Evolutionary conservation across 768 basidiomycete species (phyloP).

Genomic region (Mycena amicta): DNA sequence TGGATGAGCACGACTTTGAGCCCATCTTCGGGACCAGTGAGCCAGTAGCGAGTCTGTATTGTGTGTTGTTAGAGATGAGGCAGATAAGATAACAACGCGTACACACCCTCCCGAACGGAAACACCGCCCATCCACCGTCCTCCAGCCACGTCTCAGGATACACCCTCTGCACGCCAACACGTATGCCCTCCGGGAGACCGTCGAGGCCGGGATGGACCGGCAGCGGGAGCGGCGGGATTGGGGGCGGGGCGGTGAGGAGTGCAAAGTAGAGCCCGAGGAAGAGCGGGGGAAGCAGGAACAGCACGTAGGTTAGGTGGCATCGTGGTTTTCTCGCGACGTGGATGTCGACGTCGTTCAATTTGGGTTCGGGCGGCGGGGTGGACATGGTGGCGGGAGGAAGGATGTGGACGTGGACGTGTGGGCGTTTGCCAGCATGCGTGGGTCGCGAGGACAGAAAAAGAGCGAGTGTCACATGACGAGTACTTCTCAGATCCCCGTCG

Average conservation of each 20-base stretch:
- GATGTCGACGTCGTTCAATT: too few species aligned
- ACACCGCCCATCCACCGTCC: conserved; percentile 61
- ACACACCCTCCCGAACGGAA: conserved; percentile 68
- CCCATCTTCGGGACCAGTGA: conserved; percentile 71
- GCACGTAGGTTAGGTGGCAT: conserved; percentile 45
- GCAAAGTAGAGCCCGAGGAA: conserved; percentile 53
- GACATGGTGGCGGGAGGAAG: too few species aligned
- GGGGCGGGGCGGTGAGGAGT: conserved; percentile 61
- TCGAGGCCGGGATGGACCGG: conserved; percentile 61
- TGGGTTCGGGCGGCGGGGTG: too few species aligned
- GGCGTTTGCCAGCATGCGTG: too few species aligned
- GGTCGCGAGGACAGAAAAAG: too few species aligned
- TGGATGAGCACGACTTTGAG: conserved; percentile 76
- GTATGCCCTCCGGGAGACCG: conserved; percentile 55
- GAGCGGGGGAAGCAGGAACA: conserved; percentile 63
- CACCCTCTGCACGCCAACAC: conserved; percentile 63
- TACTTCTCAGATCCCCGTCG: too few species aligned
- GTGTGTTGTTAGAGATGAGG: not conserved
- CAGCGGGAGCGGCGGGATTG: conserved; percentile 45
- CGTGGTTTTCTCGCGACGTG: too few species aligned
- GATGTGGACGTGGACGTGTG: too few species aligned
- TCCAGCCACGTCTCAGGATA: conserved; percentile 73
- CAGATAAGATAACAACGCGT: conserved; percentile 3
- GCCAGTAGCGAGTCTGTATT: conserved; percentile 71
- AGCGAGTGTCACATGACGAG: too few species aligned